A percentile compares a stretch with the other conserved stretches of the same genome.
Evolutionary conservation across 2,329 filamentous ascomycete genomes (phyloP).

Genomic region (Apiospora arundinis): DNA sequence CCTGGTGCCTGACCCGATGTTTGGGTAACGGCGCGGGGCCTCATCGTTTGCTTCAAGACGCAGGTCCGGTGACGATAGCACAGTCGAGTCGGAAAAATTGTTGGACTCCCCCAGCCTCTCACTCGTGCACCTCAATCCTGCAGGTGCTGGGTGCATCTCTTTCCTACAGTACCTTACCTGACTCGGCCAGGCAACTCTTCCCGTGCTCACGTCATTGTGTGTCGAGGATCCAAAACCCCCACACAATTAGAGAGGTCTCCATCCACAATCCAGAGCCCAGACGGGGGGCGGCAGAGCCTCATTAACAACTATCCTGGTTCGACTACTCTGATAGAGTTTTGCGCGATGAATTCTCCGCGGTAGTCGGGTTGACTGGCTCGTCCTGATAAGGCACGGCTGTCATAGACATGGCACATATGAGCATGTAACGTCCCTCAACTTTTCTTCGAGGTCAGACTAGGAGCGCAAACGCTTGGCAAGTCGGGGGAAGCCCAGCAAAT

Average conservation of each 20-base stretch:
- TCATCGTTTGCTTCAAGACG: conserved; percentile 1
- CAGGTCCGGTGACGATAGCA: neutral
- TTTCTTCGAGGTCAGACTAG: neutral
- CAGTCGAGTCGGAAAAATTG: neutral
- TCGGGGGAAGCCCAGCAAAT: neutral
- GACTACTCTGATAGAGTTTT: neutral
- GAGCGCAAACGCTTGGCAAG: too few species aligned
- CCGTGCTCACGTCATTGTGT: neutral
- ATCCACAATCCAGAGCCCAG: neutral
- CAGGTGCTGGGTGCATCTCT: neutral
- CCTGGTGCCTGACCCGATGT: conserved; percentile 14
- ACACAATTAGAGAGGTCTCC: neutral
- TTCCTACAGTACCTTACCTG: neutral
- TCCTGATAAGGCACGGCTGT: neutral
- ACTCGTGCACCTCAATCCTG: neutral
- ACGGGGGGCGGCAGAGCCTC: neutral
- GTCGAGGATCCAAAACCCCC: neutral
- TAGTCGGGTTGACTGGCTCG: neutral
- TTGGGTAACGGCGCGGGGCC: neutral
- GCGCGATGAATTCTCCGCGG: neutral
- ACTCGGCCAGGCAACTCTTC: conserved; percentile 1
- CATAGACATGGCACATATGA: neutral
- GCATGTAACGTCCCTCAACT: neutral
- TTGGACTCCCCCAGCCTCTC: neutral
- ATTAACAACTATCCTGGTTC: neutral